phyloP scores from a whole-genome alignment of 768 basidiomycete genomes.

The Rossbeevera mucosa region DNA sequence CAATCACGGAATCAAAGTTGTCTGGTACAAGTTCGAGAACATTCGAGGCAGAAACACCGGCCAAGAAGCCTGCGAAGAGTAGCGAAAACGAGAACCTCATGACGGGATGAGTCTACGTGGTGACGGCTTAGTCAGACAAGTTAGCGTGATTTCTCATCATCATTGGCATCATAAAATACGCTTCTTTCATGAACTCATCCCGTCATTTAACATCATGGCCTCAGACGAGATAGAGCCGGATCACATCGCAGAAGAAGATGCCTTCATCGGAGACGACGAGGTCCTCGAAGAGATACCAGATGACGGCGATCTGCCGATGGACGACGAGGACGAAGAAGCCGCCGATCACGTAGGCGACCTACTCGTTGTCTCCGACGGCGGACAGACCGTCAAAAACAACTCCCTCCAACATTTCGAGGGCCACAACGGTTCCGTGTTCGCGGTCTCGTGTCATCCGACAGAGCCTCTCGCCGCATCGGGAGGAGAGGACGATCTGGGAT shows the following conservation, averaged over 20 bases:
- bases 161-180: background rate
- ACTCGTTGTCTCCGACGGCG: conserved; percentile 34
- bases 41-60: conserved; percentile 65
- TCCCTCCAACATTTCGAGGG: conserved; percentile 63
- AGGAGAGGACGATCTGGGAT: conserved; percentile 93
- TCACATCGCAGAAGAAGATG: conserved; percentile 39
- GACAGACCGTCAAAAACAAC: conserved; percentile 49
- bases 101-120: conserved; percentile 29
- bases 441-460: conserved; percentile 78
- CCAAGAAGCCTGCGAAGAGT: conserved; percentile 52
- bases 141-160: conserved; percentile 26
- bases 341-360: conserved; percentile 46
- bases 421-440: conserved; percentile 79
- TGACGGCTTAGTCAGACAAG: conserved; percentile 26
- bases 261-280: conserved; percentile 64
- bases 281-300: conserved; percentile 60
- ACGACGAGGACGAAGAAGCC: conserved; percentile 56
- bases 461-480: conserved; percentile 82
- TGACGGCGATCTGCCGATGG: conserved; percentile 68
- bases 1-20: conserved; percentile 74
- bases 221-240: conserved; percentile 37
- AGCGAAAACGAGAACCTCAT: conserved; percentile 61
- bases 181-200: background rate
- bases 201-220: conserved; percentile 18
- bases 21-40: conserved; percentile 73